Evolutionary conservation across 2,329 filamentous ascomycete species (phyloP), one percentile per base, ranked within the genome.

Genomic region (Cordyceps fumosorosea): DNA sequence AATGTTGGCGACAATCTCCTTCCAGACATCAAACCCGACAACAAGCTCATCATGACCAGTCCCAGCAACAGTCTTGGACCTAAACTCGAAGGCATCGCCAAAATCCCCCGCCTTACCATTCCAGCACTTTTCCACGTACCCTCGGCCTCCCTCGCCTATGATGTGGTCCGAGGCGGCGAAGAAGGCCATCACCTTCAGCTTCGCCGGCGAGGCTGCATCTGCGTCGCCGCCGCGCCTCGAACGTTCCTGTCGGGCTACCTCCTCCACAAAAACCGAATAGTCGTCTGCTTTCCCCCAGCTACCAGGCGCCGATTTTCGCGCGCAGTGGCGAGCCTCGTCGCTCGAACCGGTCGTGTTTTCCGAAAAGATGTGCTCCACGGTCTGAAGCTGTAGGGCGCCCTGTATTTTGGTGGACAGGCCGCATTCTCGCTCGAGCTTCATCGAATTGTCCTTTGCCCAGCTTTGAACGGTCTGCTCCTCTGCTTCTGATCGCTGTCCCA

Each of bases 201-300:
- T 62, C 18, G 42, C 29, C n/a, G 26, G 29, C 16, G 50, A 26
- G 29, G 5, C 26, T 8, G 24, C 37, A 20, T 42, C 40, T 4
- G 37, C 12, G 1, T 29, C 10, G 16, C n/a, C 22, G 2, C 11
- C 40, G 10, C 5, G 14, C 24, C 59, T 56, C 24, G 11, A 32
- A n/a, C 61, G 47, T 42, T 62, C 61, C 16, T 53, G 54, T 16
- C 54, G 20, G 10, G 55, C 61, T 3, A 62, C 14, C 2, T 62
- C 55, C 10, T 42, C 26, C 3, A 62, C 61, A 55, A 54, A 62
- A 7, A 54, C 54, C 12, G n/a, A 16, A 48, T 62, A 62, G 40
- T 62, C 48, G 7, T 62, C 61, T 0, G 54, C 55, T 20, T 58
- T 59, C 4, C 54, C 61, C 61, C 61, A 62, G 55, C 61, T 62